phyloP scores from a whole-genome alignment of 2,329 filamentous ascomycete genomes.

The Colletotrichum spinosum region DNA sequence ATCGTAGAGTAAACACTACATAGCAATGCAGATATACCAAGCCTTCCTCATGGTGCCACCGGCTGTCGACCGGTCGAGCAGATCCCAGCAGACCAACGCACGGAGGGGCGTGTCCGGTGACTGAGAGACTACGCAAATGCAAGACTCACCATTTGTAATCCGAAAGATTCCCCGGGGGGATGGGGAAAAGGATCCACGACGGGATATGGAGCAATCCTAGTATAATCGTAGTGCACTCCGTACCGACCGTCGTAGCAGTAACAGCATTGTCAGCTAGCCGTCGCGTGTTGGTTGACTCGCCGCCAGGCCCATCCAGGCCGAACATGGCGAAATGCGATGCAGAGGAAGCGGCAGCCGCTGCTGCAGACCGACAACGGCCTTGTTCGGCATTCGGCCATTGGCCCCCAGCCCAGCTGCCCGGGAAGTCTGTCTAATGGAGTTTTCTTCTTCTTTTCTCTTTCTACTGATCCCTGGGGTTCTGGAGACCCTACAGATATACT shows the following conservation, averaged over 20 bases:
- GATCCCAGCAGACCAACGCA: too few relatives aligned
- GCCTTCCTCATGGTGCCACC: too few relatives aligned
- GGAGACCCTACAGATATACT: too few relatives aligned
- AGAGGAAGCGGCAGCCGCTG: neutral
- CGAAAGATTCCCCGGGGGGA: conserved; percentile 34
- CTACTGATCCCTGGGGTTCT: neutral
- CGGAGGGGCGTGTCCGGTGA: neutral
- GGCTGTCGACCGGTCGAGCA: too few relatives aligned
- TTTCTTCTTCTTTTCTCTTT: neutral
- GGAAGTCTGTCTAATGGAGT: neutral
- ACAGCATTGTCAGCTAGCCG: conserved; percentile 14
- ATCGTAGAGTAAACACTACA: too few relatives aligned
- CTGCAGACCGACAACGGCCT: conserved; percentile 25
- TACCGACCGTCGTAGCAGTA: too few relatives aligned
- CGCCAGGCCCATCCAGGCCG: neutral
- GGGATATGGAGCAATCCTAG: conserved; percentile 31
- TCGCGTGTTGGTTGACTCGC: conserved; percentile 24
- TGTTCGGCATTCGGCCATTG: conserved; percentile 36
- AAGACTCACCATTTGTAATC: conserved; percentile 32
- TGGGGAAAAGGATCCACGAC: conserved; percentile 21
- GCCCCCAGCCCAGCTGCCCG: too few relatives aligned
- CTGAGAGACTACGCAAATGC: conserved; percentile 23
- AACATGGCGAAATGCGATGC: too few relatives aligned
- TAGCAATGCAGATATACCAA: too few relatives aligned
- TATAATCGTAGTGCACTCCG: neutral